A percentile compares a stretch with the other conserved stretches of the same genome.
These are phyloP conservation scores for Lodderomyces parapsilosis DNA, from an alignment of 1,139 yeast genomes.

Conservation along the genomic window DNA sequence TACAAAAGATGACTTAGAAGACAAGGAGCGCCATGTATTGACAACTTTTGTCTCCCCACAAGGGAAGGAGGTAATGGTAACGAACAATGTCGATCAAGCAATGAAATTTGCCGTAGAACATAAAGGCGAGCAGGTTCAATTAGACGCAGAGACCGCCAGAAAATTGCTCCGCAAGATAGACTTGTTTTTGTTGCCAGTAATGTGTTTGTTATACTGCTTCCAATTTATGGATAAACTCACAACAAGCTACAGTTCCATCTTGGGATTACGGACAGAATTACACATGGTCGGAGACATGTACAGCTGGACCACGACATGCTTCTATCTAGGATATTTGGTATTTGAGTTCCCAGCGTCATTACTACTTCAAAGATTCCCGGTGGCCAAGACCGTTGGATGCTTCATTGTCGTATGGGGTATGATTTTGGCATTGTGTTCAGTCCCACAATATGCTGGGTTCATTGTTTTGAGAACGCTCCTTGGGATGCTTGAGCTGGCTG, in stretches of 20 bases:
- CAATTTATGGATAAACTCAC: conserved; percentile 72
- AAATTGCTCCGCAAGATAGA: conserved; percentile 50
- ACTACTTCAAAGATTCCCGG: conserved; percentile 36
- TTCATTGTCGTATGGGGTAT: conserved; percentile 31
- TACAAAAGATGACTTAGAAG: conserved; percentile 9
- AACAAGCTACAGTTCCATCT: conserved; percentile 57
- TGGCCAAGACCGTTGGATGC: conserved; percentile 24
- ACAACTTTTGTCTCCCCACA: conserved; percentile 26
- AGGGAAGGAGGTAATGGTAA: conserved; percentile 27
- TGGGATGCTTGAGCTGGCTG: conserved; percentile 56
- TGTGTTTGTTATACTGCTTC: conserved; percentile 53
- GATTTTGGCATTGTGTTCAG: conserved; percentile 27
- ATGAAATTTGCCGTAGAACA: conserved; percentile 25
- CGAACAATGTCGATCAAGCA: conserved; percentile 36
- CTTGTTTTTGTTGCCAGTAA: conserved; percentile 49
- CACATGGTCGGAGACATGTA: conserved; percentile 51
- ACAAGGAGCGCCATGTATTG: conserved; percentile 17
- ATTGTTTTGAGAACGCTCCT: conserved; percentile 32
- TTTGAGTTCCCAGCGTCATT: conserved; percentile 42
- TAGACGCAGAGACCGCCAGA: conserved; percentile 18
- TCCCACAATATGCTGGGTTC: conserved; percentile 30
- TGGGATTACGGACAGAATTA: conserved; percentile 52
- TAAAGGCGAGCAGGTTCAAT: conserved; percentile 16
- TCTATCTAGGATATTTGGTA: conserved; percentile 42
- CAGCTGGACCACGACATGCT: conserved; percentile 58